phyloP scores from a whole-genome alignment of 2,329 filamentous ascomycete genomes.

The Coniosporium tulheliwenetii region DNA sequence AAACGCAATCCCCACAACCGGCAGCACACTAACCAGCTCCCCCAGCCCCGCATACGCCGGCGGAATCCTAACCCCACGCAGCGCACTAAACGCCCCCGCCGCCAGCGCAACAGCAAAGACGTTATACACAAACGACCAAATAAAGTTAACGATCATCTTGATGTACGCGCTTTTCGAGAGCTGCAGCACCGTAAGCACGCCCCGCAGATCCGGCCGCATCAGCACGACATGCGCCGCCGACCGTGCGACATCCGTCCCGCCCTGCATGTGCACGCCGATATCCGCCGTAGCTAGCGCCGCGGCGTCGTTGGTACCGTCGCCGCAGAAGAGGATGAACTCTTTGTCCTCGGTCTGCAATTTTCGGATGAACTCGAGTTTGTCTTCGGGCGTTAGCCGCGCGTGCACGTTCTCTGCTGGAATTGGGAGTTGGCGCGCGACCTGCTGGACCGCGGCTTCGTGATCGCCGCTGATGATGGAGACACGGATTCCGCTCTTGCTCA shows the following conservation, averaged over 20 bases:
- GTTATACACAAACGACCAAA: conserved; percentile 58
- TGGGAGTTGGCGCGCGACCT: conserved; percentile 27
- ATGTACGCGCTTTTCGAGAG: conserved; percentile 27
- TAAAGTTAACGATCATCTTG: conserved; percentile 47
- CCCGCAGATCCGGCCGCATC: conserved; percentile 38
- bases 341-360: conserved; percentile 6
- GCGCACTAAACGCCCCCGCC: conserved; percentile 45
- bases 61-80: conserved; percentile 31
- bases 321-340: conserved; percentile 47
- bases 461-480: conserved; percentile 45
- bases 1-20: conserved; percentile 46
- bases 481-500: conserved; percentile 31
- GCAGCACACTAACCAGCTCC: conserved; percentile 58
- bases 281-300: conserved; percentile 54
- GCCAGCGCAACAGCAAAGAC: conserved; percentile 50
- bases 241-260: conserved; percentile 47
- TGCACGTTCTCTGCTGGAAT: conserved; percentile 24
- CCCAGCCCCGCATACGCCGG: conserved; percentile 53
- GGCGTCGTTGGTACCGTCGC: conserved; percentile 70
- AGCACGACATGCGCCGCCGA: conserved; percentile 56
- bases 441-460: conserved; percentile 30
- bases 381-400: conserved; percentile 32
- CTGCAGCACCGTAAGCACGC: conserved; percentile 43
- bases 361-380: conserved; percentile 39
- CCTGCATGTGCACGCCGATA: conserved; percentile 55